Evolutionary conservation across 257 asterid species (phyloP).

Genomic region (Capsicum rhomboideum): DNA sequence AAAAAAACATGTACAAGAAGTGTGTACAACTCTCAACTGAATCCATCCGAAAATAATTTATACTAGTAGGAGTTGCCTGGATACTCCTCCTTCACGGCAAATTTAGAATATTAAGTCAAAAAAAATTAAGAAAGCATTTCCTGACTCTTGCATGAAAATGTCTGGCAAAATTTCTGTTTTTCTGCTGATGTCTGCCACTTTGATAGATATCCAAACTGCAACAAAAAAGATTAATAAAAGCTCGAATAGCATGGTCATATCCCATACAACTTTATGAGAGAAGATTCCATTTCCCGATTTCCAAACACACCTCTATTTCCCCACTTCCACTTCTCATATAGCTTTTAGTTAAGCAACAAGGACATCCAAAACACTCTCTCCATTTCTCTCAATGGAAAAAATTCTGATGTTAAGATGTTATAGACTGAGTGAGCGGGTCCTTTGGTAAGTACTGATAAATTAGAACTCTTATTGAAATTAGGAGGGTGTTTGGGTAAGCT

Average conservation of each 20-base stretch:
- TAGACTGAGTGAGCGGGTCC: neutral
- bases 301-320: neutral
- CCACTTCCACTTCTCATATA: neutral
- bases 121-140: neutral
- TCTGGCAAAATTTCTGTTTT: neutral
- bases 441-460: neutral
- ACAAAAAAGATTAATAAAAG: neutral
- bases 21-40: neutral
- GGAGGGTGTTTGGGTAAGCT: neutral
- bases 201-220: neutral
- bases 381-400: neutral
- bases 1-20: neutral
- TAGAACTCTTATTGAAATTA: neutral
- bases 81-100: neutral
- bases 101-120: neutral
- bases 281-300: neutral
- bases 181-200: neutral
- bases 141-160: neutral
- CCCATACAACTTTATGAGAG: neutral
- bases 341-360: neutral
- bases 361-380: neutral
- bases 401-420: neutral
- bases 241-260: neutral
- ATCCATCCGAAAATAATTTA: neutral
- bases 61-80: neutral